Base-by-base conservation (phyloP, 805 yeast species). In the Zygosaccharomyces lentus region DNA sequence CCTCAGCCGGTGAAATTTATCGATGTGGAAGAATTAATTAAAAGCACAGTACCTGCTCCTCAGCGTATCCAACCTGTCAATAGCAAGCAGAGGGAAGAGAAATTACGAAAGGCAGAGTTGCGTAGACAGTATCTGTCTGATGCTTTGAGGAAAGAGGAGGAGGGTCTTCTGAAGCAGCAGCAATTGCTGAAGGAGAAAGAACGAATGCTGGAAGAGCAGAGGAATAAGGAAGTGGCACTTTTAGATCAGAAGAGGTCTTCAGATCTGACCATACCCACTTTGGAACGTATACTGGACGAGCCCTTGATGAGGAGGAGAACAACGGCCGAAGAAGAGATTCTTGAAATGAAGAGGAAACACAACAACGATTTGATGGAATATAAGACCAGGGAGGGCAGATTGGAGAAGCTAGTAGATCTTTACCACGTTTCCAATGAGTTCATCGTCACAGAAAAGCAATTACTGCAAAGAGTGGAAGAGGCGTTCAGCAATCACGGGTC, bases 291-390 rank as follows among this genome's bases (percentile, higher is more conserved):
- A 52, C 65, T 87, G 49, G 64, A 75, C 17, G 87, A 86, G 2
- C 86, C 91, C 12, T 68, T 88, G 49, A 77, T 90, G 73, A 76
- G 84, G 59, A 77, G 69, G 38, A 76, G 96, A 64, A 84, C 95
- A 0, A 72, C 69, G 19, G 93, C 82, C 57, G 96, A 90, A 66
- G 64, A 67, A 41, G 76, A 73, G 43, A 57, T 76, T 24, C 67
- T 87, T 52, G 56, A 65, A 25, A 74, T 78, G 56, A 86, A 84
- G 64, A 75, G 90, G 54, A 66, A 70, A 39, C 77, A 84, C 55
- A 90, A 89, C 66, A 76, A 93, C 62, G 71, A 76, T 50, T 67
- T 74, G 34, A 61, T 67, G 10, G 81, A 81, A 55, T 72, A 83
- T 48, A 69, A 67, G 41, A 73, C 72, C 4, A 73, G 78, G 53